Percentiles rank a stretch among this genome's conserved stretches.
phyloP scores from a whole-genome alignment of 1,139 yeast genomes.

The Yamadazyma songkhlaensis region DNA sequence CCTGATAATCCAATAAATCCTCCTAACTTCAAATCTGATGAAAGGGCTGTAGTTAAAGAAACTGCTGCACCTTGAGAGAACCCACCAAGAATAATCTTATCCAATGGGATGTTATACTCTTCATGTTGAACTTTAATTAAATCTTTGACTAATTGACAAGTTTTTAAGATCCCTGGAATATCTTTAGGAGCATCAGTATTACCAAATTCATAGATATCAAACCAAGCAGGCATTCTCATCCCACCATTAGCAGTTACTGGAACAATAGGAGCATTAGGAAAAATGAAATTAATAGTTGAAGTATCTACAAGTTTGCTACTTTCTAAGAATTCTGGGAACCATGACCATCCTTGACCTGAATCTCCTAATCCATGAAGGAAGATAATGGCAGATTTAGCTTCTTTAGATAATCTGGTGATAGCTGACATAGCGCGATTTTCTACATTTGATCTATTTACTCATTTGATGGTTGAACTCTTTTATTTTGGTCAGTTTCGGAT shows the following conservation, averaged over 20 bases:
- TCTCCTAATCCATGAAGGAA: conserved; percentile 93
- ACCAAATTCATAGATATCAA: conserved; percentile 65
- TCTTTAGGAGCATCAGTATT: conserved; percentile 53
- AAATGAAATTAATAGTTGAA: conserved; percentile 68
- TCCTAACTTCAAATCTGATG: conserved; percentile 61
- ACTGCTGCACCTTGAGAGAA: conserved; percentile 94
- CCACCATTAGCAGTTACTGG: conserved; percentile 74
- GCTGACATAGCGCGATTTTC: conserved; percentile 12
- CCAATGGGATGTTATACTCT: conserved; percentile 57
- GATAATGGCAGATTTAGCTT: conserved; percentile 50
- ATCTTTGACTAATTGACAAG: conserved; percentile 50
- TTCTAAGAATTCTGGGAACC: conserved; percentile 54
- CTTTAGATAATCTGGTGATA: conserved; percentile 13
- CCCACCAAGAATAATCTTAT: conserved; percentile 83
- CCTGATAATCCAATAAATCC: conserved; percentile 82
- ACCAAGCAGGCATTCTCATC: conserved; percentile 79
- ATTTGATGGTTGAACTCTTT: too few relatives aligned
- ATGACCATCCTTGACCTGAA: conserved; percentile 85
- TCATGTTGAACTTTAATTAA: conserved; percentile 63
- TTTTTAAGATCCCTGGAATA: conserved; percentile 57
- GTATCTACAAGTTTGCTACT: conserved; percentile 44
- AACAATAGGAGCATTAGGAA: conserved; percentile 82
- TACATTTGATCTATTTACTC: too few relatives aligned
- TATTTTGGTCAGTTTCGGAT: too few relatives aligned
- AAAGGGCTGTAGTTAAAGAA: conserved; percentile 52